Base-by-base conservation (phyloP, 2,329 filamentous ascomycete genomes). In the Ramichloridium luteum region DNA sequence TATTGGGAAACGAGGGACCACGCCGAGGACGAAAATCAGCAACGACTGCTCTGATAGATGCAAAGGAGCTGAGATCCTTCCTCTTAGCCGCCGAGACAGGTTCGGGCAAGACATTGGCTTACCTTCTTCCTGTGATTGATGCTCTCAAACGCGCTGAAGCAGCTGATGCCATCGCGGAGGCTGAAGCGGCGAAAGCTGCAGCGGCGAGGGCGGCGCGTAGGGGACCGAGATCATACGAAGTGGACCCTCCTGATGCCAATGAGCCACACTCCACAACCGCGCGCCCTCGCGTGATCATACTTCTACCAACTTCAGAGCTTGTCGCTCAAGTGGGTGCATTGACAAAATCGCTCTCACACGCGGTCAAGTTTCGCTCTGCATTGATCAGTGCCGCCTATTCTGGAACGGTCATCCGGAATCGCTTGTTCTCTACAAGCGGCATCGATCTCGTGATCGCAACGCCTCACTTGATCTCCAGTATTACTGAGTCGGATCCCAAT, bases 51-150 rank as follows among this genome's bases (percentile, higher is more conserved):
- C 44, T 50, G 23, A 37, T 42, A 30, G 40, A 32, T 20, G 56
- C 16, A 54, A 58, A 29, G 41, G 53, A 40, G 34, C 67, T 71
- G 49, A 62, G 74, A 32, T 67, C 75, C 31, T 94, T 83, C 51
- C 67, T 98, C 9, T 67, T 98, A 30, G 90, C 90, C 3, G 90
- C 90, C 8, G 90, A 98, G 64, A 98, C 90, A 0, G 90, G 90
- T 9, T 96, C 90, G 1, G 90, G 90, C 38, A 98, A 98, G 64
- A 98, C 90, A 1, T 64, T 98, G 39, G 84, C 90, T 6, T 98
- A 98, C 52, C 64, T 96, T 4, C 59, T 94, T 4, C 92, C 90
- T 0, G 70, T 78, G 11, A 66, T 98, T 31, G 76, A 98, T 57
- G 80, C 82, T 6, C 58, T 98, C 47, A 98, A 98, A 60, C 63